These are phyloP conservation scores for Prunus mira DNA, from an alignment of 306 rosid species.

Conservation along the genomic window DNA sequence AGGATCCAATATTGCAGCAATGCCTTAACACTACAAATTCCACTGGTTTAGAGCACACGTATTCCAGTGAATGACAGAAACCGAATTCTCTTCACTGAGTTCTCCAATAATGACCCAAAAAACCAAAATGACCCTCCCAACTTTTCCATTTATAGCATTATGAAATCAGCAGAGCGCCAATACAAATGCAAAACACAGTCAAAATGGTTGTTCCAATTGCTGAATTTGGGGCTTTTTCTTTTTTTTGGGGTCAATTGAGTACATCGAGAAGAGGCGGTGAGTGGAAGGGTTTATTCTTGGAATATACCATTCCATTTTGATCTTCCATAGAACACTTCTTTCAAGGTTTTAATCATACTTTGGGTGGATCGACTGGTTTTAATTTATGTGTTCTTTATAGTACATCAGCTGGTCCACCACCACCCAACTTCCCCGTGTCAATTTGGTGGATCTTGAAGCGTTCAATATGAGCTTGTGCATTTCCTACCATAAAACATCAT, in stretches of 20 bases:
- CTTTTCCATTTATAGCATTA: too few relatives aligned
- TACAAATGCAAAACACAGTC: neutral
- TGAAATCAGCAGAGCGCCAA: too few relatives aligned
- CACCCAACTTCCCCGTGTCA: neutral
- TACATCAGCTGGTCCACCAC: conserved; percentile 1
- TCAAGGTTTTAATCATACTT: conserved; percentile 30
- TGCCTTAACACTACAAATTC: too few relatives aligned
- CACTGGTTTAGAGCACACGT: too few relatives aligned
- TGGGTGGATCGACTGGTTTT: conserved; percentile 12
- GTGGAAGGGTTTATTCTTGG: conserved; percentile 68
- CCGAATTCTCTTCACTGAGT: too few relatives aligned
- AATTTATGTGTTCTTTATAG: neutral
- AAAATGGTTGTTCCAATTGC: neutral
- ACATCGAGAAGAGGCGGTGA: conserved; percentile 12
- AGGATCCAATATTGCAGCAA: too few relatives aligned
- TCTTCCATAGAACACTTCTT: conserved; percentile 10
- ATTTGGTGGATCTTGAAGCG: conserved; percentile 8
- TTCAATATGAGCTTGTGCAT: neutral
- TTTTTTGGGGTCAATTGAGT: neutral
- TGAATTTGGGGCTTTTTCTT: neutral
- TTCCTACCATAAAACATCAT: conserved; percentile 23
- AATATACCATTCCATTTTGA: conserved; percentile 44
- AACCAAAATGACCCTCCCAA: too few relatives aligned
- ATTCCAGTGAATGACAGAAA: too few relatives aligned
- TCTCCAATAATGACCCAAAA: too few relatives aligned